Evolutionary conservation across 805 yeast species (phyloP), one percentile per base, ranked within the genome.

Genomic region (Cyberlindnera maclurae): DNA sequence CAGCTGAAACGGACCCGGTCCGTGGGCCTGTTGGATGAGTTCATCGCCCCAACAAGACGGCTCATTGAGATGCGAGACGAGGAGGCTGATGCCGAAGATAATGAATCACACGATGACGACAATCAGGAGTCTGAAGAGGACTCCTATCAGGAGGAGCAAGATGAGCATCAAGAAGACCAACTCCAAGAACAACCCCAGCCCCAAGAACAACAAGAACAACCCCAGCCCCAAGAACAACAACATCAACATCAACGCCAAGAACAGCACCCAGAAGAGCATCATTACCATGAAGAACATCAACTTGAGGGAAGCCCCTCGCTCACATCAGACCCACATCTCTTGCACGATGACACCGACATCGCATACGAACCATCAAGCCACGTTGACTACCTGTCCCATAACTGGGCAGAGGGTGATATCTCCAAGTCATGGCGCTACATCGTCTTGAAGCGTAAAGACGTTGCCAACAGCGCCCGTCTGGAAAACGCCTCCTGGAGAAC

Each of bases 401-500:
- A 93, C 58, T 93, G 99, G 99, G 86, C 87, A 51, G 97, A 89
- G 47, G 65, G 78, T 5, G 98, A 93, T 57, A 85, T 93, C 24
- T 85, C 95, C 11, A 85, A 85, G 46, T 86, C 96, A 24, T 93
- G 99, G 99, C 72, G 96, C 49, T 93, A 93, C 58, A 82, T 93
- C 41, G 88, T 87, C 31, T 63, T 77, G 45, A 78, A 83, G 50
- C 74, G 95, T 33, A 84, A 84, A 45, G 90, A 85, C 55, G 82
- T 85, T 44, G 95, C 96, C 29, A 79, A 77, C 65, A 77, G 77
- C 48, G 94, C 84, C 4, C 65, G 95, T 42, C 65, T 84, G 37
- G 95, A 84, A 57, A 84, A 84, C 56, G 97, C 97, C 1, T 77
- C 90, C 38, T 90, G 98, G 98, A 74, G 98, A 60, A 93, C 97